Evolutionary conservation across 1,284 basidiomycete genomes (phyloP), one percentile per base, ranked within the genome.

Genomic region (Papiliotrema flavescens): DNA sequence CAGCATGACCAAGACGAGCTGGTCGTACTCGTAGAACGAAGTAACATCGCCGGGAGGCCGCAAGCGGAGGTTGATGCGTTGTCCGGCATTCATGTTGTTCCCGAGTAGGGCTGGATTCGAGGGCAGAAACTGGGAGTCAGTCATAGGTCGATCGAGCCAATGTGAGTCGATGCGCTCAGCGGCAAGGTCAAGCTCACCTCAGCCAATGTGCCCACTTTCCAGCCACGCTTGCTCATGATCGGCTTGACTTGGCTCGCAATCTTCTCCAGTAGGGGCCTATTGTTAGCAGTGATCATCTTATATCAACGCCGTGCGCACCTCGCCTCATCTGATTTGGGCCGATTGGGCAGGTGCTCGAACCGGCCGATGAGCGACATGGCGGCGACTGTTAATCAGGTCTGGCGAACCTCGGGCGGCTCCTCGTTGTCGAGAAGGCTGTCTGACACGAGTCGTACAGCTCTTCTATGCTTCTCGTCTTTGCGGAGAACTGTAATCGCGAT

Each of bases 221-320:
- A 93, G 6, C 77, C 77, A 62, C 86, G 85, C 63, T 86, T 89
- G 56, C 84, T 79, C 90, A 93, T 93, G 63, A 94, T 89, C 3
- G 90, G 90, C 71, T 91, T 91, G 44, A 92, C 89, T 49, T 89
- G 80, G 15, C 86, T 86, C 0, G 88, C 87, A 32, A 89, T 80
- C 62, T 83, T 82, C 69, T 90, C 84, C 28, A 93, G 80, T 58
- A 88, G 53, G 1, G 69, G 70, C 49, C 74, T 76, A 15, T 13
- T 14, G 34, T 32, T 26, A 40, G 47, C 35, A 9, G 24, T 24
- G 23, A 24, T 15, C 17, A 49, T 20, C 7, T 11, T 8, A 14
- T 24, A n/a, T 3, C n/a, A 1, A 6, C 11, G 22, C 41, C 15
- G 36, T 41, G 57, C 72, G 67, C 34, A 73, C 74, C 67, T 65